Evolutionary conservation across 2,329 filamentous ascomycete species (phyloP), one percentile per base, ranked within the genome.

Genomic region (Sporothrix curviconia): DNA sequence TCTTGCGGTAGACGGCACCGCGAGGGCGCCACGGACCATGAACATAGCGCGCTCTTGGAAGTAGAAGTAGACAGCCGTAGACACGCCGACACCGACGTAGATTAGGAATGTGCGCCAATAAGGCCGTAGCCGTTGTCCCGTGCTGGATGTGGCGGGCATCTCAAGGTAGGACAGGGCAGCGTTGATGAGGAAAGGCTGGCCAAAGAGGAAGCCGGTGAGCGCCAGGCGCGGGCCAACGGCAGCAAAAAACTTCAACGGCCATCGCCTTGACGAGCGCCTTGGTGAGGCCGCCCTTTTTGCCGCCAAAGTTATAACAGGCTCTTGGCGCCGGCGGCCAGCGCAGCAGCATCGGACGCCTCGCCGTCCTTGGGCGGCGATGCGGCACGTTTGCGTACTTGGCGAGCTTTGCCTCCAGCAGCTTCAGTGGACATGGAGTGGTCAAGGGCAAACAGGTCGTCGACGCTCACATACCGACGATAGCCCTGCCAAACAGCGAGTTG

Each of bases 11-110:
- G 11, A 74, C 65, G 34, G 68, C 65, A 3, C 62, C 60, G 67
- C 63, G 4, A 74, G 63, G 7, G 61, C 61, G 4, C 67, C 69
- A 3, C 71, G 65, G 24, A 64, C 39, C 62, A 68, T 66, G 19
- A 62, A 62, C 7, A 70, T 59, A 17, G 63, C 64, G 1, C 72
- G 70, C n/a, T 70, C 61, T 3, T 70, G 66, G 56, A 69, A 70
- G 56, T 77, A 76, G 46, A 64, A 68, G 59, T 72, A 76, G n/a
- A 75, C 62, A 0, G 70, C 69, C 0, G 64, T 65, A 0, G 72
- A 73, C 3, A 76, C 14, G 2, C 74, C 71, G 19, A 76, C 72
- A 9, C 73, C 71, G 0, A 61, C 24, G 58, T 76, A 78, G 3
- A 75, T 70, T 2, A 76, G 51, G 1, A 70, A 60, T 0, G 67